phyloP scores from a whole-genome alignment of 2,329 filamentous ascomycete species.

The Stachybotrys elegans region DNA sequence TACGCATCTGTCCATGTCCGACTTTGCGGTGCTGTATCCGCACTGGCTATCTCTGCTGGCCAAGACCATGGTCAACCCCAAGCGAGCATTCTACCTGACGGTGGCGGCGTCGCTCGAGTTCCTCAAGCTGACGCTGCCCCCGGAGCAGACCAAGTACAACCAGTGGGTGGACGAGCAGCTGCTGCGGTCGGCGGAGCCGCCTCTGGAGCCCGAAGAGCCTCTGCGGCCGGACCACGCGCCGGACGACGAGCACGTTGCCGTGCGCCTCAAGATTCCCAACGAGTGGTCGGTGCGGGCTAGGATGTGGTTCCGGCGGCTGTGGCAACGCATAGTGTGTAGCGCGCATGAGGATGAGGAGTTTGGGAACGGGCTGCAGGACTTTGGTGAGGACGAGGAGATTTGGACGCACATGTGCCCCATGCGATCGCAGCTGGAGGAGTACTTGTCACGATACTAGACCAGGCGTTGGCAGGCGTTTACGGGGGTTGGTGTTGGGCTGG shows the following conservation, averaged over 20 bases:
- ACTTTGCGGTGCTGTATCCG: constrained; percentile 61
- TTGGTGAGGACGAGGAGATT: constrained; percentile 4
- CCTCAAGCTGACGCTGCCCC: constrained; percentile 46
- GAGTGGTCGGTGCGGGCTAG: constrained; percentile 48
- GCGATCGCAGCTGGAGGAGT: background rate
- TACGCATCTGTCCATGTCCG: constrained; percentile 60
- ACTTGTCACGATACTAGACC: background rate
- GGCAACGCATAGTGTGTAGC: background rate
- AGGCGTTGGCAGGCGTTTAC: background rate
- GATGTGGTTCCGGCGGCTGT: constrained; percentile 35
- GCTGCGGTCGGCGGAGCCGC: constrained; percentile 35
- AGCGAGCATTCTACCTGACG: constrained; percentile 58
- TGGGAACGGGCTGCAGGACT: constrained; percentile 5
- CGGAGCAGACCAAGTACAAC: constrained; percentile 40
- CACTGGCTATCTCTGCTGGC: constrained; percentile 51
- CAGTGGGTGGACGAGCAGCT: constrained; percentile 50
- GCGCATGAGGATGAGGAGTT: constrained; percentile 26
- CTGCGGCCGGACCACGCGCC: constrained; percentile 50
- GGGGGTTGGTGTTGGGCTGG: background rate
- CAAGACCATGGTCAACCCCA: constrained; percentile 60
- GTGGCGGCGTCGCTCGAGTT: constrained; percentile 60
- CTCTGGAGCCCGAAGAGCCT: constrained; percentile 31
- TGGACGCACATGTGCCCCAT: constrained; percentile 3
- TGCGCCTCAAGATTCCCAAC: constrained; percentile 51
- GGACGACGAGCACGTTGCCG: constrained; percentile 52